Conservation (phyloP, 2,329 filamentous ascomycete genomes). For the Cercospora brassicicola region DNA sequence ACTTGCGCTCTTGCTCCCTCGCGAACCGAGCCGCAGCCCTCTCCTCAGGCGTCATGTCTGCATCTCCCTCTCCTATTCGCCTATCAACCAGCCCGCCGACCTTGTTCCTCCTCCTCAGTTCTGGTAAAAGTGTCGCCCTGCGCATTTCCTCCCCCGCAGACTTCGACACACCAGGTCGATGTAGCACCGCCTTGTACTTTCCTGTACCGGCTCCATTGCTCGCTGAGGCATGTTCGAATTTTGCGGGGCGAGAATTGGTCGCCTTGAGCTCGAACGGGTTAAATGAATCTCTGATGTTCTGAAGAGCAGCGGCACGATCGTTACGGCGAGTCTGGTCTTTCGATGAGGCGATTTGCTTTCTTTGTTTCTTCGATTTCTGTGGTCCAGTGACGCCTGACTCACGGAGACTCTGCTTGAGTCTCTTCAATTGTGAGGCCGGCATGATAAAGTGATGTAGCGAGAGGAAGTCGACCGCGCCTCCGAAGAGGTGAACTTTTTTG, state of each 20-base stretch:
- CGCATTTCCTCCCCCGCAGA: slow-evolving; percentile 84
- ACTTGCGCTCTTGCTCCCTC: slow-evolving; percentile 75
- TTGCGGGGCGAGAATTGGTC: slow-evolving; percentile 63
- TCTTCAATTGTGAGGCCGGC: slow-evolving; percentile 95
- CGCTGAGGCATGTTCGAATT: slow-evolving; percentile 66
- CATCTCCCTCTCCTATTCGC: slow-evolving; percentile 93
- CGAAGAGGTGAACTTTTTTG: slow-evolving; percentile 26
- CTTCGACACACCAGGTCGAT: slow-evolving; percentile 80
- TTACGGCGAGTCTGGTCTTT: slow-evolving; percentile 61
- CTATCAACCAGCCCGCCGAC: slow-evolving; percentile 89
- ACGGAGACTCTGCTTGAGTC: slow-evolving; percentile 83
- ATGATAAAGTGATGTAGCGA: slow-evolving; percentile 51
- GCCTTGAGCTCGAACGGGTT: slow-evolving; percentile 93
- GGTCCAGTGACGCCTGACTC: slow-evolving; percentile 89
- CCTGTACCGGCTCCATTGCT: slow-evolving; percentile 44
- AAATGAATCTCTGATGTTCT: slow-evolving; percentile 89
- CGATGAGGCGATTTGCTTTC: slow-evolving; percentile 49
- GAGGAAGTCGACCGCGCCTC: not conserved
- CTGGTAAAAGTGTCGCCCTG: slow-evolving; percentile 78
- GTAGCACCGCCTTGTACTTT: slow-evolving; percentile 58
- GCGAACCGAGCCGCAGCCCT: slow-evolving; percentile 89
- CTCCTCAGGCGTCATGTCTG: slow-evolving; percentile 89
- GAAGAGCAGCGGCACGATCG: slow-evolving; percentile 75
- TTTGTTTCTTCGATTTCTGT: slow-evolving; percentile 93
- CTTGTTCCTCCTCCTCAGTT: slow-evolving; percentile 86